phyloP scores from a whole-genome alignment of 1,284 basidiomycete genomes.

The Apiotrichum sp. region DNA sequence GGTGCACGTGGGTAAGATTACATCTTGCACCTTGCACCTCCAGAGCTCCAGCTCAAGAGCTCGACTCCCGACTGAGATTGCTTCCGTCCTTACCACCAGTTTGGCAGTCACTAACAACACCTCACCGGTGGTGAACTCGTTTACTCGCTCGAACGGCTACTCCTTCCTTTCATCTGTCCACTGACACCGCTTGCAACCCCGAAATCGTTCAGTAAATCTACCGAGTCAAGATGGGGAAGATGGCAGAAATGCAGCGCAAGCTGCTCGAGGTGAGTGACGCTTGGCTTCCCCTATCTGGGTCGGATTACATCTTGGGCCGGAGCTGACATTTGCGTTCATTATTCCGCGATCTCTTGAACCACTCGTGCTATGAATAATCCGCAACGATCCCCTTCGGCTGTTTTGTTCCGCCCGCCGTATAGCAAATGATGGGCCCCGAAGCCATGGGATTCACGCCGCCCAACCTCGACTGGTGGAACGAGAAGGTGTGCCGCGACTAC shows the following conservation, averaged over 20 bases:
- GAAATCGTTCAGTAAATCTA: neutral
- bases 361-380: neutral
- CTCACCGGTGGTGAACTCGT: no score
- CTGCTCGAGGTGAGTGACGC: slow-evolving; percentile 45
- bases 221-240: slow-evolving; percentile 41
- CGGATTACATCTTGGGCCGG: no score
- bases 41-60: no score
- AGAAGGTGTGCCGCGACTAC: slow-evolving; percentile 99
- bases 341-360: neutral
- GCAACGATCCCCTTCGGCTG: neutral
- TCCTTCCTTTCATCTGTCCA: no score
- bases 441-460: slow-evolving; percentile 91
- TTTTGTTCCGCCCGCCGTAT: slow-evolving; percentile 1
- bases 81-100: no score
- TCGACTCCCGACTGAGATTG: no score
- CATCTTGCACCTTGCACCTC: no score
- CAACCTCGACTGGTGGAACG: slow-evolving; percentile 90
- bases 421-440: slow-evolving; percentile 99
- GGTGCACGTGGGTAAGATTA: no score
- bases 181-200: no score
- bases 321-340: neutral
- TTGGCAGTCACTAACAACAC: no score
- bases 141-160: no score
- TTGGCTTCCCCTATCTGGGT: neutral
- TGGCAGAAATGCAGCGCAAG: slow-evolving; percentile 49